Conservation (phyloP, 2,329 filamentous ascomycete genomes). For the Fusarium multiceps region DNA sequence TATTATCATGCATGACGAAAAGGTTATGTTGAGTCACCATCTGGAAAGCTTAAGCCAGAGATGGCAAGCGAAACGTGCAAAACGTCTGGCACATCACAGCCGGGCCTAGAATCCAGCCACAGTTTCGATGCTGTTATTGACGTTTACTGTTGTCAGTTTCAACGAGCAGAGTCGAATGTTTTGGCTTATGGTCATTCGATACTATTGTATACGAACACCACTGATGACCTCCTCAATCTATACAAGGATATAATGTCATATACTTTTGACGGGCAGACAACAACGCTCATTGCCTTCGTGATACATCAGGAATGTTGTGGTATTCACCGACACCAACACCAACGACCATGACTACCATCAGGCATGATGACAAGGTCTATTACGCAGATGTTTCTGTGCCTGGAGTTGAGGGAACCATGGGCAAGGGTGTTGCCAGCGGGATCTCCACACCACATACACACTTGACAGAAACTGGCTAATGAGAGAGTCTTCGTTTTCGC, state of each 20-base stretch:
- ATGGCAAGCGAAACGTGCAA: conserved; percentile 14
- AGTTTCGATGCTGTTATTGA: not conserved
- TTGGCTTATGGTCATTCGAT: not conserved
- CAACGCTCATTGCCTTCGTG: not conserved
- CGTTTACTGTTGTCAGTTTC: not conserved
- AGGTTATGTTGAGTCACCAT: conserved; percentile 30
- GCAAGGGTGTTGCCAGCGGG: conserved; percentile 8
- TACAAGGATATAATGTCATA: not conserved
- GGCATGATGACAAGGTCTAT: conserved; percentile 7
- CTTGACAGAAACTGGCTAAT: conserved; percentile 23
- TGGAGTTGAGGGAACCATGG: conserved; percentile 9
- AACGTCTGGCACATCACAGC: not conserved
- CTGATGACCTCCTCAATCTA: not conserved
- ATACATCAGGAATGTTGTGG: not conserved
- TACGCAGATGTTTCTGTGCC: conserved; percentile 7
- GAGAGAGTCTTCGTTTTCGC: conserved; percentile 19
- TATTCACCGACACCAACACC: not conserved
- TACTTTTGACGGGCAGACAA: not conserved
- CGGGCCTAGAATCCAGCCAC: conserved; percentile 12
- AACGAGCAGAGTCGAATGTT: not conserved
- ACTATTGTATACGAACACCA: not conserved
- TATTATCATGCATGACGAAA: conserved; percentile 12
- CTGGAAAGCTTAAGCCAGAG: not conserved
- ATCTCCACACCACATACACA: conserved; percentile 26
- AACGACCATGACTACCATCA: not conserved